These are phyloP conservation scores for Hordeum pubiflorum DNA, from an alignment of 202 grass and related monocot species.

Conservation along the genomic window DNA sequence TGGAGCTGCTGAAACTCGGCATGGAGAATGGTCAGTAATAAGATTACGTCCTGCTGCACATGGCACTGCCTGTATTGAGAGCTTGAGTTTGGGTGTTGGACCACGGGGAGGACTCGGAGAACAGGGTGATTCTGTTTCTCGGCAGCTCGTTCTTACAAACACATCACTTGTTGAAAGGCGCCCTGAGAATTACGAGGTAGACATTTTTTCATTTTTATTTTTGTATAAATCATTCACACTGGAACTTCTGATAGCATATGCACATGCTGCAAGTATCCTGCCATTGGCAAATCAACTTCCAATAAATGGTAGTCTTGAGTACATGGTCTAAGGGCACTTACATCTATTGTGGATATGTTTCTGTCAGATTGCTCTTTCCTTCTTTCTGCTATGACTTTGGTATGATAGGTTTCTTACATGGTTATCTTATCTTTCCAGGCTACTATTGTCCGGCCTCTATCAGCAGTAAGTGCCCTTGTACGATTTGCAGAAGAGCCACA, in stretches of 20 bases:
- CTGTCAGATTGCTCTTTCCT: not conserved
- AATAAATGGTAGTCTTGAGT: constrained; percentile 17
- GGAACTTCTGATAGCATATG: not conserved
- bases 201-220: not conserved
- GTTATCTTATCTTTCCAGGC: constrained; percentile 53
- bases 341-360: not conserved
- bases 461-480: constrained; percentile 80
- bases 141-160: constrained; percentile 87
- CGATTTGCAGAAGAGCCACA: constrained; percentile 97
- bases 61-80: constrained; percentile 82
- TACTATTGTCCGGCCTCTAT: constrained; percentile 69
- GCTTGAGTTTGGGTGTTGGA: constrained; percentile 69
- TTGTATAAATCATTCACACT: not conserved
- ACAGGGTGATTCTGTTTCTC: constrained; percentile 89
- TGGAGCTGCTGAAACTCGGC: constrained; percentile 89
- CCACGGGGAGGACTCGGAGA: constrained; percentile 95
- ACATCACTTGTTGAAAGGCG: constrained; percentile 82
- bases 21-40: constrained; percentile 95
- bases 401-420: constrained; percentile 15
- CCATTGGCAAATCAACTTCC: constrained; percentile 2
- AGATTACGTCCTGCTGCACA: constrained; percentile 83
- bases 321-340: not conserved
- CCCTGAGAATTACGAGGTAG: constrained; percentile 88
- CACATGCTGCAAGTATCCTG: not conserved
- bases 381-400: not conserved